Percentiles rank a stretch among this genome's conserved stretches.
Conservation (phyloP, 164 flowering plant genomes). For the Magnolia officinalis region DNA sequence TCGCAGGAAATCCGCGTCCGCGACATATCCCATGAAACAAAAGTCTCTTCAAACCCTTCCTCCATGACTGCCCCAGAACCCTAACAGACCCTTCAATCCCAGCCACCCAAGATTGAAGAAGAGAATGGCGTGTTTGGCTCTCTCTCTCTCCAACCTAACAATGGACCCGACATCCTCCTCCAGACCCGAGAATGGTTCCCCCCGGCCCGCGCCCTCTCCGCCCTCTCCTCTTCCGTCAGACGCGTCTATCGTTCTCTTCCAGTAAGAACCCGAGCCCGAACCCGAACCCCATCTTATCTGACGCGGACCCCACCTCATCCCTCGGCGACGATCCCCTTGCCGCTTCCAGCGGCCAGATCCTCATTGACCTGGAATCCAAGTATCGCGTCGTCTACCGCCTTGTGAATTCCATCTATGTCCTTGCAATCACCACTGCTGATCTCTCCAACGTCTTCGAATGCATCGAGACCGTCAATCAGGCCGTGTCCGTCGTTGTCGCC, state of each 20-base stretch:
- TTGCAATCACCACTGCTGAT: constrained; percentile 70
- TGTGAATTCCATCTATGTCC: constrained; percentile 80
- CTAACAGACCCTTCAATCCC: background rate
- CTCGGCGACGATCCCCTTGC: constrained; percentile 93
- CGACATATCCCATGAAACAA: background rate
- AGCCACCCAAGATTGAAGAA: background rate
- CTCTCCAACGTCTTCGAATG: constrained; percentile 86
- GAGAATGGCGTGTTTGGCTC: constrained; percentile 84
- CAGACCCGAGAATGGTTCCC: constrained; percentile 99
- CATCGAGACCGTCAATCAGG: constrained; percentile 84
- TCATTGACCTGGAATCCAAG: constrained; percentile 81
- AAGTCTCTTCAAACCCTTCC: too few relatives aligned
- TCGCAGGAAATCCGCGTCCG: too few relatives aligned
- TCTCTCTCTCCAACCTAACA: constrained; percentile 84
- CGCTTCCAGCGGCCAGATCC: constrained; percentile 85
- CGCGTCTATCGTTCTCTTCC: constrained; percentile 60
- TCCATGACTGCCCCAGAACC: background rate
- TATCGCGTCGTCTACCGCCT: constrained; percentile 92
- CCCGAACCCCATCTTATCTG: background rate
- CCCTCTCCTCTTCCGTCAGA: constrained; percentile 75
- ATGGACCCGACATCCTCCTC: constrained; percentile 85
- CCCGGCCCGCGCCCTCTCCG: constrained; percentile 87
- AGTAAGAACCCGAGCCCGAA: constrained; percentile 12
- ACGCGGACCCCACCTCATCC: constrained; percentile 17
- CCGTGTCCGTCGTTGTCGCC: constrained; percentile 78